A percentile compares a stretch with the other conserved stretches of the same genome.
These are phyloP conservation scores for Xylaria acuta DNA, from an alignment of 495 filamentous ascomycete species.

Conservation along the genomic window DNA sequence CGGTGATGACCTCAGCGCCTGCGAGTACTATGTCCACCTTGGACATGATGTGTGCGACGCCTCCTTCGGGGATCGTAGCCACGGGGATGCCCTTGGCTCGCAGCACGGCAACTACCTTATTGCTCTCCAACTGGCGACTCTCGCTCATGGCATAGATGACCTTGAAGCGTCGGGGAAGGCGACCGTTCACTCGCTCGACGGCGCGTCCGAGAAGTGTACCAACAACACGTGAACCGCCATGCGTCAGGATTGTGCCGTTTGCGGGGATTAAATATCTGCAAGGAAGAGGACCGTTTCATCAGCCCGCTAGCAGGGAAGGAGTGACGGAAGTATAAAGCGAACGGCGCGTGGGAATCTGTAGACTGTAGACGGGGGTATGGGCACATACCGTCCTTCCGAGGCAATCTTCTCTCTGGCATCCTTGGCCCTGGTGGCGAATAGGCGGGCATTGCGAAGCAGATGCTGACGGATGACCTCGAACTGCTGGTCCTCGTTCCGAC, in stretches of 20 bases:
- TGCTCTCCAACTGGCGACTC: slow-evolving; percentile 55
- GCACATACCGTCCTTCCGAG: slow-evolving; percentile 33
- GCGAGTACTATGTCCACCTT: slow-evolving; percentile 83
- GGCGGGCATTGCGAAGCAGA: slow-evolving; percentile 77
- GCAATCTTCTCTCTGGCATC: slow-evolving; percentile 83
- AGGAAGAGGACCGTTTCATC: not conserved
- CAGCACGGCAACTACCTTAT: slow-evolving; percentile 63
- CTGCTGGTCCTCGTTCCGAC: slow-evolving; percentile 53
- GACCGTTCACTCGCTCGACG: slow-evolving; percentile 58
- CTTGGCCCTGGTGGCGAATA: slow-evolving; percentile 90
- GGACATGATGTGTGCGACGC: slow-evolving; percentile 84
- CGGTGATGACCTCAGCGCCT: slow-evolving; percentile 92
- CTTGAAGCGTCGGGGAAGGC: slow-evolving; percentile 70
- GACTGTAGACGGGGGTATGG: not conserved
- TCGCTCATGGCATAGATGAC: slow-evolving; percentile 79
- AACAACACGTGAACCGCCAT: slow-evolving; percentile 85
- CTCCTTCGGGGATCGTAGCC: slow-evolving; percentile 79
- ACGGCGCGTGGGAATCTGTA: not conserved
- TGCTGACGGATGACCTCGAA: slow-evolving; percentile 85
- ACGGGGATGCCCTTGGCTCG: slow-evolving; percentile 78
- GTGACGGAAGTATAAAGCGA: not conserved
- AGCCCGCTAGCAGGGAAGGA: not conserved
- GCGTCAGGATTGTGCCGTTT: slow-evolving; percentile 80
- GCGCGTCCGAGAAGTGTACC: slow-evolving; percentile 76
- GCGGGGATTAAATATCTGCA: slow-evolving; percentile 59